phyloP scores from a whole-genome alignment of 768 basidiomycete species.

The Agaricus subrufescens region DNA sequence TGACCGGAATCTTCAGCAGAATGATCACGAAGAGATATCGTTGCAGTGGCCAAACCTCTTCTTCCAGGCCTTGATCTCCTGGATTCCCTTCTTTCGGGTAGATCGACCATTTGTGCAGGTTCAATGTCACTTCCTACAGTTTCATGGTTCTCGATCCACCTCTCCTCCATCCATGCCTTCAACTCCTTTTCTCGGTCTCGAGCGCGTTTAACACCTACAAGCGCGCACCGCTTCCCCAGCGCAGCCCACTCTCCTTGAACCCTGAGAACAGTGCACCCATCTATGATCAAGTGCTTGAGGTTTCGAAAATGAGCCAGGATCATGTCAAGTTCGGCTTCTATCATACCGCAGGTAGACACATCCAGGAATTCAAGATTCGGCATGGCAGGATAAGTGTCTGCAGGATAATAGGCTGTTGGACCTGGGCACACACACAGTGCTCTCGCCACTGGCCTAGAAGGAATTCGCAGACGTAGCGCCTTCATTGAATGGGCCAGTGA shows the following conservation, averaged over 20 bases:
- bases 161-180: conserved; percentile 42
- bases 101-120: conserved; percentile 9
- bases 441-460: conserved; percentile 52
- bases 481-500: conserved; percentile 46
- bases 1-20: conserved; percentile 7
- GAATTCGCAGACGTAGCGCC: conserved; percentile 67
- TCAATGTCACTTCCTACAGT: conserved; percentile 8
- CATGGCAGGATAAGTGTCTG: conserved; percentile 20
- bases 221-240: conserved; percentile 57
- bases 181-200: conserved; percentile 64
- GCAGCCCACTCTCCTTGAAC: conserved; percentile 53
- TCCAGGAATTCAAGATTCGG: conserved; percentile 62
- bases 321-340: conserved; percentile 47
- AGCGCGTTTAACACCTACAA: conserved; percentile 55
- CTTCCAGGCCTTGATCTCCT: conserved; percentile 40
- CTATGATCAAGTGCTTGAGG: conserved; percentile 66
- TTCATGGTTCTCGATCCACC: conserved; percentile 12
- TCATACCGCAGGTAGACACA: conserved; percentile 64
- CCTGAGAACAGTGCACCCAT: conserved; percentile 55
- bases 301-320: conserved; percentile 45
- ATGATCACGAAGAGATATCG: conserved; percentile 50
- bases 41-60: conserved; percentile 59
- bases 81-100: neutral
- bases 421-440: conserved; percentile 26
- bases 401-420: conserved; percentile 2